Percentiles rank a stretch among this genome's conserved stretches.
Conservation (phyloP, 495 filamentous ascomycete species). For the Cercophora samala region DNA sequence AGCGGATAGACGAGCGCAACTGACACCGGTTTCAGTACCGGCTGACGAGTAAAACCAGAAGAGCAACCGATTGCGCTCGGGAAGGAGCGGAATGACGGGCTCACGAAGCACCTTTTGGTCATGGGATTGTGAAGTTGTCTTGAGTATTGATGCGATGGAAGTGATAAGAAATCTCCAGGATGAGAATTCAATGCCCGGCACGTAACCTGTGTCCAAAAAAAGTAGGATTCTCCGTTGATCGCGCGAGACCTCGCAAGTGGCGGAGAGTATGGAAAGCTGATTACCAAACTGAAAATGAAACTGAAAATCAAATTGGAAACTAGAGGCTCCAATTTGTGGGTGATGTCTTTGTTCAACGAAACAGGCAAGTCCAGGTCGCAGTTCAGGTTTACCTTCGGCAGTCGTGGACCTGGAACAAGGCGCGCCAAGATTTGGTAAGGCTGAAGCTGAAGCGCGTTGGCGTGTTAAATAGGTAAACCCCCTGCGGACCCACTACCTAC, state of each 20-base stretch:
- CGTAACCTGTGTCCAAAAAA: neutral
- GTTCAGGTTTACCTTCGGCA: neutral
- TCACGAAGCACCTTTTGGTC: neutral
- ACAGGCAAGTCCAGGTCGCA: neutral
- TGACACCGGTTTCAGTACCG: neutral
- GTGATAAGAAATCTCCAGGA: neutral
- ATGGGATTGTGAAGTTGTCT: neutral
- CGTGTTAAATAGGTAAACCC: too few species aligned
- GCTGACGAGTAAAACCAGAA: neutral
- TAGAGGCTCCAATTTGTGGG: neutral
- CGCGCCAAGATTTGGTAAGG: conserved; percentile 16
- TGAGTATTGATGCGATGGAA: neutral
- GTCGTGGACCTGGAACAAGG: neutral
- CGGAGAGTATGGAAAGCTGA: neutral
- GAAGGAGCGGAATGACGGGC: neutral
- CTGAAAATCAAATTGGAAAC: neutral
- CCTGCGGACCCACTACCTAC: too few species aligned
- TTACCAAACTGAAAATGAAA: neutral
- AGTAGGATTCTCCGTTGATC: neutral
- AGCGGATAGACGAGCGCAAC: neutral
- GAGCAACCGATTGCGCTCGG: neutral
- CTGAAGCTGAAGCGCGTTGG: conserved; percentile 2
- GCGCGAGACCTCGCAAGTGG: neutral
- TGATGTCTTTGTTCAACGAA: neutral
- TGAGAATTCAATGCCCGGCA: neutral